Evolutionary conservation across 768 basidiomycete genomes (phyloP).

Genomic region (Termitomyces sp.): DNA sequence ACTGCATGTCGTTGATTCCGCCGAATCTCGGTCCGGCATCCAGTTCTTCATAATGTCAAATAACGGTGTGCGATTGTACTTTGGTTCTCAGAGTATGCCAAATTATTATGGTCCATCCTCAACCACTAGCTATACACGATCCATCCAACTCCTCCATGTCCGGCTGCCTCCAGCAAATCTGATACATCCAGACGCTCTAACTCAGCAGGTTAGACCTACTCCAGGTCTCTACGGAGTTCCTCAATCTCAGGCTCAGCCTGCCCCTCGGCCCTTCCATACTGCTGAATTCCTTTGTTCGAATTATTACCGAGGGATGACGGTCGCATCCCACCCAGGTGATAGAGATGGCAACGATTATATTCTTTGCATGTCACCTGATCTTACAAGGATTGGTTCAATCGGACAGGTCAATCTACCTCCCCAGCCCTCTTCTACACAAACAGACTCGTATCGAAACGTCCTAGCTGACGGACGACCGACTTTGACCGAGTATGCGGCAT

Average conservation of each 20-base stretch:
- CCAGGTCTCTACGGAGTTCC: conserved; percentile 42
- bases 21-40: conserved; percentile 62
- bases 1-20: conserved; percentile 61
- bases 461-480: conserved; percentile 44
- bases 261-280: conserved; percentile 53
- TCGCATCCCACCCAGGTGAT: conserved; percentile 73
- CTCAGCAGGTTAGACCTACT: conserved; percentile 41
- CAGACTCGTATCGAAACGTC: conserved; percentile 29
- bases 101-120: conserved; percentile 40
- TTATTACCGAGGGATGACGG: conserved; percentile 59
- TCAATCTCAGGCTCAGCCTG: conserved; percentile 37
- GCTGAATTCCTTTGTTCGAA: conserved; percentile 56
- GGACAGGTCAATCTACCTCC: conserved; percentile 55
- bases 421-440: conserved; percentile 28
- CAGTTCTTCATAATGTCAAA: conserved; percentile 79
- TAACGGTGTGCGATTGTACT: conserved; percentile 83
- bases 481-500: conserved; percentile 70
- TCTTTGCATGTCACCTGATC: conserved; percentile 69
- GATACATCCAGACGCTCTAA: conserved; percentile 70
- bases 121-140: conserved; percentile 23
- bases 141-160: conserved; percentile 70
- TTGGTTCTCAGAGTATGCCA: conserved; percentile 50
- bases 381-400: conserved; percentile 64
- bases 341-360: conserved; percentile 69
- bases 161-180: conserved; percentile 73